These are phyloP conservation scores for Acer yangbiense DNA, from an alignment of 345 rosid species.

Conservation along the genomic window DNA sequence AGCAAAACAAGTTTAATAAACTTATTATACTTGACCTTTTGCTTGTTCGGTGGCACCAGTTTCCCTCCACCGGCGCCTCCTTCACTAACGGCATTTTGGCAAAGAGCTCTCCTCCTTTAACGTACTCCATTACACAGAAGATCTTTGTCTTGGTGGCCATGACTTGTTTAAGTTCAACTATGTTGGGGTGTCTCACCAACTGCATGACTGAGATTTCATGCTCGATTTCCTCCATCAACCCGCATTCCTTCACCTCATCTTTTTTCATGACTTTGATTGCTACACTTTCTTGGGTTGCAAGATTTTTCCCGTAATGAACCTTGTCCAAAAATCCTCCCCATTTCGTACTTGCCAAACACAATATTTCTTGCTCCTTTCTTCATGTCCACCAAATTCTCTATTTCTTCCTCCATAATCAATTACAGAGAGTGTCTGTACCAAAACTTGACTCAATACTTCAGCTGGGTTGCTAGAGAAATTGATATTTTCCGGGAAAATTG, in stretches of 20 bases:
- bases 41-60: no score
- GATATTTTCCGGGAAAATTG: no score
- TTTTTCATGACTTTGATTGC: constrained; percentile 85
- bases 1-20: no score
- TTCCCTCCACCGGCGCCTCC: no score
- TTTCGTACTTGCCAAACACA: constrained; percentile 40
- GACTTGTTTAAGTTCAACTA: constrained; percentile 71
- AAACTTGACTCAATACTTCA: no score
- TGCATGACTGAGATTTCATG: constrained; percentile 80
- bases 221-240: constrained; percentile 62
- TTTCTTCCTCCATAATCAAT: no score
- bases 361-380: no score
- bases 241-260: constrained; percentile 52
- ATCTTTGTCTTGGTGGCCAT: constrained; percentile 82
- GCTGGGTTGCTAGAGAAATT: no score
- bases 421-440: no score
- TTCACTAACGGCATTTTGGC: constrained; percentile 16
- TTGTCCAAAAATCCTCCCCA: constrained; percentile 58
- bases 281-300: constrained; percentile 38
- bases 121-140: constrained; percentile 54
- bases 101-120: constrained; percentile 83
- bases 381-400: no score
- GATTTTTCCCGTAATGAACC: constrained; percentile 47
- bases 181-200: constrained; percentile 78
- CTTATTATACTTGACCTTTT: no score